These are phyloP conservation scores for Leccinum uliginosum DNA, from an alignment of 768 basidiomycete genomes.

Conservation along the genomic window DNA sequence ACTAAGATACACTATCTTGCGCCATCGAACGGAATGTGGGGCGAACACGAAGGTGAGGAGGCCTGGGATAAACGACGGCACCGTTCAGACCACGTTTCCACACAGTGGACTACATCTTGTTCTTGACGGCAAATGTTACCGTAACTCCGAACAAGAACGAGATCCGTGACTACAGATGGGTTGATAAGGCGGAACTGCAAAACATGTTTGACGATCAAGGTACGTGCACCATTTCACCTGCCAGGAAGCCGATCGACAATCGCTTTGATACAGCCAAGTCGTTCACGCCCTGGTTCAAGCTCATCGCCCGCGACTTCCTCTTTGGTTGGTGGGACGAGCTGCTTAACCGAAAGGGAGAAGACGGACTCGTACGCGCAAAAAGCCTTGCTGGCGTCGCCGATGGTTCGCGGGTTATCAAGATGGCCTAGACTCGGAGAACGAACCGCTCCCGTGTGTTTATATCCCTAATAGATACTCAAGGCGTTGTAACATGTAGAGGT, in stretches of 20 bases:
- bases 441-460: not conserved
- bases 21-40: conserved; percentile 89
- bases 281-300: conserved; percentile 99
- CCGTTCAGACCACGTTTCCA: conserved; percentile 8
- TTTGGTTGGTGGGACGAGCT: conserved; percentile 99
- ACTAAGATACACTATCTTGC: conserved; percentile 98
- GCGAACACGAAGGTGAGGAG: conserved; percentile 89
- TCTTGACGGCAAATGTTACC: conserved; percentile 84
- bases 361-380: conserved; percentile 54
- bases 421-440: conserved; percentile 39
- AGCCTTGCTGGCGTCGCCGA: conserved; percentile 57
- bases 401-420: conserved; percentile 69
- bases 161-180: conserved; percentile 87
- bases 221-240: conserved; percentile 32
- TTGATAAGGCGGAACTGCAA: conserved; percentile 84
- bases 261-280: conserved; percentile 53
- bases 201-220: conserved; percentile 83
- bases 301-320: conserved; percentile 93
- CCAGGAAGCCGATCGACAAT: not conserved
- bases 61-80: not conserved
- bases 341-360: conserved; percentile 47
- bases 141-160: conserved; percentile 84
- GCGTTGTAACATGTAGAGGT: not conserved
- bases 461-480: not conserved
- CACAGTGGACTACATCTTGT: conserved; percentile 95